Conservation (phyloP, 148 eudicot species). For the Mesembryanthemum crystallinum region DNA sequence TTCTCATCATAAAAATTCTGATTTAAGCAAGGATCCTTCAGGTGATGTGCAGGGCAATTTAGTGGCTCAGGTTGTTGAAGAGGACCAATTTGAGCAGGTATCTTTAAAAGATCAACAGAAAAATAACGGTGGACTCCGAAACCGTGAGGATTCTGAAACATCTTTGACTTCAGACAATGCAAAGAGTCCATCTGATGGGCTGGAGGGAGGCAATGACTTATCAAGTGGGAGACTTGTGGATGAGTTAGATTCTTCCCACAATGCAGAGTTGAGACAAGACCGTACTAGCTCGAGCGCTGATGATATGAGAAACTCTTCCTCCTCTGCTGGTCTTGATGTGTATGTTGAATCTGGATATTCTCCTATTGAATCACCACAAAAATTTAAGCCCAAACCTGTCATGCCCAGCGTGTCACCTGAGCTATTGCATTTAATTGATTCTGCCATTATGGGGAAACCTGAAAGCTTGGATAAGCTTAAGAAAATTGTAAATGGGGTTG, state of each 20-base stretch:
- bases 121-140: slow-evolving; percentile 27
- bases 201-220: slow-evolving; percentile 43
- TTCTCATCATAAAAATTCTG: slow-evolving; percentile 27
- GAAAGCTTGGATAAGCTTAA: slow-evolving; percentile 87
- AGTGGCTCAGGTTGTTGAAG: slow-evolving; percentile 36
- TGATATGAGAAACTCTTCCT: slow-evolving; percentile 36
- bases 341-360: slow-evolving; percentile 44
- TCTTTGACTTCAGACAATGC: slow-evolving; percentile 31
- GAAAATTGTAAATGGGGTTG: slow-evolving; percentile 71
- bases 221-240: slow-evolving; percentile 32
- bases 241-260: slow-evolving; percentile 42
- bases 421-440: slow-evolving; percentile 91
- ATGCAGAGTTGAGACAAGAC: slow-evolving; percentile 35
- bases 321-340: slow-evolving; percentile 47
- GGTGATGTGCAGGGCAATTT: slow-evolving; percentile 31
- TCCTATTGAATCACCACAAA: slow-evolving; percentile 60
- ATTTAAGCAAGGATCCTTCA: slow-evolving; percentile 12
- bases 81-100: slow-evolving; percentile 74
- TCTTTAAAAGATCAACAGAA: slow-evolving; percentile 53
- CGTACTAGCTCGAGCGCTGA: slow-evolving; percentile 43
- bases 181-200: slow-evolving; percentile 39
- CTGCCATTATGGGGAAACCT: slow-evolving; percentile 98
- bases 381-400: slow-evolving; percentile 55
- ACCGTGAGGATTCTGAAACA: slow-evolving; percentile 29
- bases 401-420: slow-evolving; percentile 90